phyloP scores from a whole-genome alignment of 2,329 filamentous ascomycete genomes.

The Sporothrix humicola region DNA sequence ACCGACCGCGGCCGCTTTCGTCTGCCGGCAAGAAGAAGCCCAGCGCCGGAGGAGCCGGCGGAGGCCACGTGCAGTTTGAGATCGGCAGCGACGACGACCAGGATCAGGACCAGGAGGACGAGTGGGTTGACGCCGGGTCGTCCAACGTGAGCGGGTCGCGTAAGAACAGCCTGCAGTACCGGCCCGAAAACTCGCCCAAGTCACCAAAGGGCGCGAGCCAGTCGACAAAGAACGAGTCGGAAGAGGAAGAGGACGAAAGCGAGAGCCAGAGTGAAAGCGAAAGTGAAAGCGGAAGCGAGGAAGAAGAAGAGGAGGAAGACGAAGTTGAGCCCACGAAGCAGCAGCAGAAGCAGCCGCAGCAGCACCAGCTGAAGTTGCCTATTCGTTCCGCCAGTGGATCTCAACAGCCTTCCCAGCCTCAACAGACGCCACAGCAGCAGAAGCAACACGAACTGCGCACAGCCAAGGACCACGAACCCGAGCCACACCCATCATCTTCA shows the following conservation, averaged over 20 bases:
- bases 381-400: slow-evolving; percentile 11
- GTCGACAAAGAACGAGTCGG: slow-evolving; percentile 19
- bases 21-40: slow-evolving; percentile 34
- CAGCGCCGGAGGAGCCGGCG: slow-evolving; percentile 29
- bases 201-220: neutral
- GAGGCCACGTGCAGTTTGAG: slow-evolving; percentile 65
- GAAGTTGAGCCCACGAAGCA: neutral
- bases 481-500: slow-evolving; percentile 25
- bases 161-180: slow-evolving; percentile 36
- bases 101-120: slow-evolving; percentile 53
- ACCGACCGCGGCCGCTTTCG: slow-evolving; percentile 36
- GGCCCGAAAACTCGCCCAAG: neutral
- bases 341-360: neutral
- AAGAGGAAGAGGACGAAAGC: slow-evolving; percentile 29
- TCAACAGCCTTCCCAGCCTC: neutral
- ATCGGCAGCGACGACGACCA: slow-evolving; percentile 56
- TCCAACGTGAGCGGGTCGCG: slow-evolving; percentile 53
- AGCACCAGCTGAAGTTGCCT: slow-evolving; percentile 13
- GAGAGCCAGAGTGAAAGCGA: slow-evolving; percentile 31
- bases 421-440: neutral
- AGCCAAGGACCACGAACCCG: neutral
- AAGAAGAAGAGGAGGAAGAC: neutral
- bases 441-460: neutral
- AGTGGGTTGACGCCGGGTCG: slow-evolving; percentile 70
- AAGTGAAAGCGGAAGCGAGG: neutral